A percentile compares a stretch with the other conserved stretches of the same genome.
These are phyloP conservation scores for Mucor lusitanicus DNA, from an alignment of 371 early-diverging fungal genomes.

Conservation along the genomic window DNA sequence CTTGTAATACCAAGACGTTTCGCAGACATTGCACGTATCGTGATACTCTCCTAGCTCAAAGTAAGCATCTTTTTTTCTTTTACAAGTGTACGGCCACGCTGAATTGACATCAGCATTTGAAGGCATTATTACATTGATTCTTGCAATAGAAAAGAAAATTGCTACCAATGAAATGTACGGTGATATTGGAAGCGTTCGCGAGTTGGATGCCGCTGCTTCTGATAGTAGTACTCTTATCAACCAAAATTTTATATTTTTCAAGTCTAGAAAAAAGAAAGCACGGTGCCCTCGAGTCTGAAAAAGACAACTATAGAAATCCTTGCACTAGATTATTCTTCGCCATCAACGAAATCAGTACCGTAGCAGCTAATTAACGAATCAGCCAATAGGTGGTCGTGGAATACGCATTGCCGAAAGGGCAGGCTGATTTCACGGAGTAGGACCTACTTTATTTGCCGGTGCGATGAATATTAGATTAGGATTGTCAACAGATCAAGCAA, in stretches of 20 bases:
- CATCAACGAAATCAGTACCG: not conserved
- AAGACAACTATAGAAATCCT: no score
- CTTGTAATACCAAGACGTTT: conserved; percentile 18
- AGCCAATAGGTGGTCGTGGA: not conserved
- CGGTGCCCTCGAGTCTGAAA: not conserved
- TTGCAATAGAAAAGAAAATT: conserved; percentile 8
- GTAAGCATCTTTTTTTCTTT: not conserved
- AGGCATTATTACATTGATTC: conserved; percentile 3
- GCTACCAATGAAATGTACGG: not conserved
- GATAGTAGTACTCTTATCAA: not conserved
- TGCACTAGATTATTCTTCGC: no score
- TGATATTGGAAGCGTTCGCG: not conserved
- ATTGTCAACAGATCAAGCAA: not conserved
- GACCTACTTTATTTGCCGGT: not conserved
- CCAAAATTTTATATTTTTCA: not conserved
- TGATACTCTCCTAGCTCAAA: not conserved
- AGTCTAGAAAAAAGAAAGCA: not conserved
- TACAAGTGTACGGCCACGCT: conserved; percentile 4
- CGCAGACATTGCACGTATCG: conserved; percentile 12
- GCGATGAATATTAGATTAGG: not conserved
- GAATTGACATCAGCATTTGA: conserved; percentile 8
- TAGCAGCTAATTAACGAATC: not conserved
- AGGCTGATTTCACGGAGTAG: not conserved
- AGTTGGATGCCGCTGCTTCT: not conserved
- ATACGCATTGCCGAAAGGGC: not conserved